phyloP scores from a whole-genome alignment of 163 green algal species.

The Scenedesmus sp. region DNA sequence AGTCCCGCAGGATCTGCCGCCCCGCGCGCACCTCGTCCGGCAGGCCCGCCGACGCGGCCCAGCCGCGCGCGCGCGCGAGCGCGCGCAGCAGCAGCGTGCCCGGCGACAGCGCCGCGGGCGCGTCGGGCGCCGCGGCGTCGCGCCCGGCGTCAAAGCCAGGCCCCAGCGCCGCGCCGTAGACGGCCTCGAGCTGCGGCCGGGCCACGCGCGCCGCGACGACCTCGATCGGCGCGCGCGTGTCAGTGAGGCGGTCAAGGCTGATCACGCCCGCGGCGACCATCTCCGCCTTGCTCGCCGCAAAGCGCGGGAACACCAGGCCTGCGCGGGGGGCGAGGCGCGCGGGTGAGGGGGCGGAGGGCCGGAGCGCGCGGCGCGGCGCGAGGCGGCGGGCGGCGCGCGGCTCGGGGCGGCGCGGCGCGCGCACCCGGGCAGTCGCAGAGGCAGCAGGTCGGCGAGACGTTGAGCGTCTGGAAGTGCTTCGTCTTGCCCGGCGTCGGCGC shows the following conservation, averaged over 20 bases:
- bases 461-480: constrained; percentile 98
- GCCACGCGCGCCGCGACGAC: constrained; percentile 76
- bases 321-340: background rate
- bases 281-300: constrained; percentile 89
- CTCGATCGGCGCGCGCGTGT: constrained; percentile 81
- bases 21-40: constrained; percentile 90
- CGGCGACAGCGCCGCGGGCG: constrained; percentile 23
- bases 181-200: constrained; percentile 68
- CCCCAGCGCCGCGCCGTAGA: constrained; percentile 25
- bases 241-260: constrained; percentile 96
- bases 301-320: constrained; percentile 95
- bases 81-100: constrained; percentile 30
- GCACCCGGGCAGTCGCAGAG: constrained; percentile 94
- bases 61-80: constrained; percentile 79
- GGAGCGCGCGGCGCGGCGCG: too few relatives aligned
- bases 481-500: constrained; percentile 97
- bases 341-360: too few relatives aligned
- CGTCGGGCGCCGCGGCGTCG: background rate
- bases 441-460: constrained; percentile 69
- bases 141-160: too few relatives aligned
- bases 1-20: constrained; percentile 91
- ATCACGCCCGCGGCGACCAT: constrained; percentile 98
- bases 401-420: background rate
- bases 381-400: too few relatives aligned
- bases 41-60: constrained; percentile 75